phyloP scores from a whole-genome alignment of 192 early-diverging fungal species.

The Backusella australiensis region DNA sequence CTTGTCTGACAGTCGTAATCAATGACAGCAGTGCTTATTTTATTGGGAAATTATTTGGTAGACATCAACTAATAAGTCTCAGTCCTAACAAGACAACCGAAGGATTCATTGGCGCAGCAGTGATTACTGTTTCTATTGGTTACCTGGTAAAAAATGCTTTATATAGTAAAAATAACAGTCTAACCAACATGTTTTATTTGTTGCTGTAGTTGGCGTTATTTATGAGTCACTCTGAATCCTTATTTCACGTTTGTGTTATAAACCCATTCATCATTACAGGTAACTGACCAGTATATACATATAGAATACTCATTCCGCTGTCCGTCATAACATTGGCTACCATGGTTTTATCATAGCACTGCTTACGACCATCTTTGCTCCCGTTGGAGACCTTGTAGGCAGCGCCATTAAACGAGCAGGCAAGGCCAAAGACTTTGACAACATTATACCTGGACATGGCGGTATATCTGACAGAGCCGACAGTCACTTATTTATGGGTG shows the following conservation, averaged over 20 bases:
- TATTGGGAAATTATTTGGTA: constrained; percentile 16
- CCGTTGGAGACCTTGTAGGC: constrained; percentile 97
- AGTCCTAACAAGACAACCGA: constrained; percentile 29
- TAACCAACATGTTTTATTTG: not conserved
- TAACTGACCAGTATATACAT: not conserved
- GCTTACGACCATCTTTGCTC: constrained; percentile 91
- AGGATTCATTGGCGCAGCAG: constrained; percentile 20
- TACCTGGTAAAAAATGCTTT: constrained; percentile 6
- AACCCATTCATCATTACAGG: not conserved
- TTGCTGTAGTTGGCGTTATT: not conserved
- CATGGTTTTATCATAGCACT: constrained; percentile 84
- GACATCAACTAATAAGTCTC: not conserved
- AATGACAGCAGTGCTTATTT: constrained; percentile 28
- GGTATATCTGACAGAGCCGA: constrained; percentile 97
- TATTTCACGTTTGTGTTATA: not conserved
- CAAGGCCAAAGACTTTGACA: constrained; percentile 94
- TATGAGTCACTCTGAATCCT: not conserved
- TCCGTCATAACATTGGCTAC: constrained; percentile 49
- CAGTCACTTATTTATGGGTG: constrained; percentile 95
- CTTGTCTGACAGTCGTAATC: constrained; percentile 7
- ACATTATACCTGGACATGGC: constrained; percentile 96
- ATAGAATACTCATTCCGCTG: not conserved
- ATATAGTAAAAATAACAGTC: not conserved
- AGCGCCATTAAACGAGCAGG: constrained; percentile 94
- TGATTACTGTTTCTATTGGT: constrained; percentile 17